phyloP scores from a whole-genome alignment of 1,284 basidiomycete genomes.

The Pulchroboletus neoregius region DNA sequence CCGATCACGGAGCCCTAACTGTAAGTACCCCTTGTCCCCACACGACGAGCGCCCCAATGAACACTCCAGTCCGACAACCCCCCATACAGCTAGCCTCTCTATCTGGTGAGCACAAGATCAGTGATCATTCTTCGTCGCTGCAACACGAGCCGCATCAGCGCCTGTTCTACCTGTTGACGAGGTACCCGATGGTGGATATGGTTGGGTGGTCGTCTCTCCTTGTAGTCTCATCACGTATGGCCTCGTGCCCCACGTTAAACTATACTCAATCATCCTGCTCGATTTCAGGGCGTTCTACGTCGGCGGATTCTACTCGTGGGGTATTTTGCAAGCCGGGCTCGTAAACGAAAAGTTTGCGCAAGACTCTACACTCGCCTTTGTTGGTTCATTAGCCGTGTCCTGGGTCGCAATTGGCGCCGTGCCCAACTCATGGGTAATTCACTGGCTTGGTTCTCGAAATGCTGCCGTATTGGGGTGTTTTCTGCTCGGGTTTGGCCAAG shows the following conservation, averaged over 20 bases:
- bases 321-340: conserved; percentile 29
- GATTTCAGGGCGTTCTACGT: conserved; percentile 21
- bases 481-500: conserved; percentile 26
- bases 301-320: conserved; percentile 32
- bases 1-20: no score
- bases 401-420: conserved; percentile 31
- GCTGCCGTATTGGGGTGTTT: conserved; percentile 25
- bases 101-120: background rate
- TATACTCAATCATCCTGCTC: background rate
- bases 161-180: conserved; percentile 4
- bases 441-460: conserved; percentile 26
- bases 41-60: background rate
- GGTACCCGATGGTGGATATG: conserved; percentile 25
- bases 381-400: conserved; percentile 30
- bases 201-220: conserved; percentile 20
- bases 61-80: background rate
- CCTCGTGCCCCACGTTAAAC: background rate
- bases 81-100: background rate
- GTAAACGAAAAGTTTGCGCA: conserved; percentile 23
- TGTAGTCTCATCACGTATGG: conserved; percentile 26
- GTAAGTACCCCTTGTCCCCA: background rate
- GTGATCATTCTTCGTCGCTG: background rate
- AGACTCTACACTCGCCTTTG: conserved; percentile 30
- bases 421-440: conserved; percentile 28
- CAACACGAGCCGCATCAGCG: background rate